Evolutionary conservation across 352 stramenopile genomes (phyloP).

Genomic region (Pythium rhizo-oryzae): DNA sequence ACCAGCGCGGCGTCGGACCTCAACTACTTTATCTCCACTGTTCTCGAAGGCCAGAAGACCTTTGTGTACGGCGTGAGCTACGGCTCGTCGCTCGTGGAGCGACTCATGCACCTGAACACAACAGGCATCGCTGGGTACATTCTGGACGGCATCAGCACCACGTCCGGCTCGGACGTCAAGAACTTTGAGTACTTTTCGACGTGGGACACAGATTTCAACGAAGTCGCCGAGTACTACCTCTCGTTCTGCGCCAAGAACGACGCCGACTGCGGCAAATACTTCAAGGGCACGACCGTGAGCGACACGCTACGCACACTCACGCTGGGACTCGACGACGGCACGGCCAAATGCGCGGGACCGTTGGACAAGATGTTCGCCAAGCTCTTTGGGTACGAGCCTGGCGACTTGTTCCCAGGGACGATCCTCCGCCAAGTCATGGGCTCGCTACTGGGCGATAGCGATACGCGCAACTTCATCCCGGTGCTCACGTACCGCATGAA

Average conservation of each 20-base stretch:
- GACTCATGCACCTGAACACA: conserved; percentile 50
- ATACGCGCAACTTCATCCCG: conserved; percentile 28
- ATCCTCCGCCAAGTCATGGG: conserved; percentile 34
- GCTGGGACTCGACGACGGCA: conserved; percentile 4
- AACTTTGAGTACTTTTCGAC: conserved; percentile 33
- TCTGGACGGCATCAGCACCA: conserved; percentile 45
- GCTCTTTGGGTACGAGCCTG: conserved; percentile 1
- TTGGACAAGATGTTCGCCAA: conserved; percentile 19
- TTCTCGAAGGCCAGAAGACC: conserved; percentile 24
- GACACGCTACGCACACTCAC: conserved; percentile 12
- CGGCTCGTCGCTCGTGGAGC: conserved; percentile 51
- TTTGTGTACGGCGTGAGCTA: conserved; percentile 67
- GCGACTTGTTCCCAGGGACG: conserved; percentile 23
- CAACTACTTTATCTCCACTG: conserved; percentile 18
- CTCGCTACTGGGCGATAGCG: conserved; percentile 34
- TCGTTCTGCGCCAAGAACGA: conserved; percentile 18
- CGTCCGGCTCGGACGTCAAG: conserved; percentile 26
- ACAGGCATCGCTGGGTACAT: conserved; percentile 47
- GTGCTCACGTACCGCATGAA: conserved; percentile 37
- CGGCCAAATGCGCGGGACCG: conserved; percentile 17
- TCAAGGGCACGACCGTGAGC: conserved; percentile 17
- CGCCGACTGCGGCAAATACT: conserved; percentile 26
- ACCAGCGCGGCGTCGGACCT: conserved; percentile 53
- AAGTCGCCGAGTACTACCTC: conserved; percentile 21
- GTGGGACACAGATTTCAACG: conserved; percentile 24